Base-by-base conservation (phyloP, 2,329 filamentous ascomycete genomes). In the Westerdykella ornata region DNA sequence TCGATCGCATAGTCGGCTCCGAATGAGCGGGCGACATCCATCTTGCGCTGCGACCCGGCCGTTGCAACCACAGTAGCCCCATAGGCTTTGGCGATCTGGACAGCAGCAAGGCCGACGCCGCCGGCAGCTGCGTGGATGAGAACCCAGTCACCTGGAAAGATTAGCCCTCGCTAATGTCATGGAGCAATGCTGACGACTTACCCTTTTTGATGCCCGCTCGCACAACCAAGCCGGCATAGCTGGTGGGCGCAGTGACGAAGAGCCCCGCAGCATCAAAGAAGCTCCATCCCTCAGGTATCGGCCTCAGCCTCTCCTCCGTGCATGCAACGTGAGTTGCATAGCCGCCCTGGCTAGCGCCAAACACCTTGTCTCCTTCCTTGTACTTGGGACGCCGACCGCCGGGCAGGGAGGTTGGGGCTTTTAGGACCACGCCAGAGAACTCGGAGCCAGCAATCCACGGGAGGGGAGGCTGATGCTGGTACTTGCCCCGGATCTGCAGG, bases 1-100 rank as follows among this genome's bases (percentile, higher is more conserved):
- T 90, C 80, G 44, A 97, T 66, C 2, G 78, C 78, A 63, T 90
- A 80, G 67, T 97, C 89, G 2, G 90, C 90, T 19, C 90, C 90
- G 53, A 87, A 97, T 2, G 74, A 70, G 49, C 75, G 76, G 36
- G 89, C 90, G 8, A 96, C 79, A 42, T 85, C 77, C 7, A 88
- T 75, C 69, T 97, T 97, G 39, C 82, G 79, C 53, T 78, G 65
- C 1, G 84, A 85, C 1, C 88, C 88, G 0, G 88, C 90, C 0
- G 90, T 96, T 4, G 90, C 90, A 47, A 97, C 82, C n/a, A 97
- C 90, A 3, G 77, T 92, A 8, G 90, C 90, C 5, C 90, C 90
- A 38, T 85, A 82, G 0, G 89, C 90, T 68, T 96, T 96, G 19
- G 90, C 90, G 46, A 97, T 81, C 66, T 96, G 90, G 17, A 97